These are phyloP conservation scores for Mercurialis annua DNA, from an alignment of 345 rosid species.

Conservation along the genomic window DNA sequence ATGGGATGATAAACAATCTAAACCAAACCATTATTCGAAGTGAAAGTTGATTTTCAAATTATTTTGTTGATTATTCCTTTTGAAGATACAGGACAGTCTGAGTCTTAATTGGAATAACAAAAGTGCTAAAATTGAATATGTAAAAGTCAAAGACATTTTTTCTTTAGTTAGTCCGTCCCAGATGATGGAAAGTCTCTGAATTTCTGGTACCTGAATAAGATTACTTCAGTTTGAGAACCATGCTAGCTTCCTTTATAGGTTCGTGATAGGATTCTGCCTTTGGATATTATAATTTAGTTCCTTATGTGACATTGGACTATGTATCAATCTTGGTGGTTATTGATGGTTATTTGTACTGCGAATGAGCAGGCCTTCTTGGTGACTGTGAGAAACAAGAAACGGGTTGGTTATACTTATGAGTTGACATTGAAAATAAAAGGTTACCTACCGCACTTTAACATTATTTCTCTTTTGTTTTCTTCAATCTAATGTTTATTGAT, in stretches of 20 bases:
- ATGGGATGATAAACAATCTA: no score
- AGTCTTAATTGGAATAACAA: background rate
- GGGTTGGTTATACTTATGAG: slow-evolving; percentile 84
- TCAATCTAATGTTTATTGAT: slow-evolving; percentile 1
- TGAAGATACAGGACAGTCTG: no score
- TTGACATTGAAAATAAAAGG: slow-evolving; percentile 73
- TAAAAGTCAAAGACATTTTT: background rate
- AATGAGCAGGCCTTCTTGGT: slow-evolving; percentile 77
- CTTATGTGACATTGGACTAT: background rate
- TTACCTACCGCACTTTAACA: slow-evolving; percentile 17
- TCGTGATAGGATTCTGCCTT: background rate
- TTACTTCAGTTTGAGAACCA: background rate
- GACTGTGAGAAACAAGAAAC: slow-evolving; percentile 84
- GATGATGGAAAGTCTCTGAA: background rate
- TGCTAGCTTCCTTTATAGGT: background rate
- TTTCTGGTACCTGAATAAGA: background rate
- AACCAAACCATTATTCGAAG: no score
- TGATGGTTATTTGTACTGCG: slow-evolving; percentile 4
- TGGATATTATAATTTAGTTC: background rate
- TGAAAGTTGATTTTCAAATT: no score
- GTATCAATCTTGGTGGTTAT: background rate
- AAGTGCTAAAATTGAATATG: background rate
- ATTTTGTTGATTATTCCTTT: no score
- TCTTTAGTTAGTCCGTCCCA: background rate
- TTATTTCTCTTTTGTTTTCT: slow-evolving; percentile 3